phyloP scores from a whole-genome alignment of 345 rosid species.

The Erodium maritimum region DNA sequence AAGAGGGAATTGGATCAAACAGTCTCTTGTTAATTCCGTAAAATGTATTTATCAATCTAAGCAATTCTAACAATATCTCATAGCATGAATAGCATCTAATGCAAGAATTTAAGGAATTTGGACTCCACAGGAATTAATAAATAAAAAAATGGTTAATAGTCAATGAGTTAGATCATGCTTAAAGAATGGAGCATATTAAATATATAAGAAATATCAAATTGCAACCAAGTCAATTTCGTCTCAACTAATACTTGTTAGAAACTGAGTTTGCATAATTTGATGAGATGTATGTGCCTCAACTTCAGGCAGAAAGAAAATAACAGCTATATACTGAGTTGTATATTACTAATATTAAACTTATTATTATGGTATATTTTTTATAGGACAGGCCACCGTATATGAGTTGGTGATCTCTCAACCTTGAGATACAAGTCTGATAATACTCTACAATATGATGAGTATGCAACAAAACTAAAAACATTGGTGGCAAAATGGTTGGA shows the following conservation, averaged over 20 bases:
- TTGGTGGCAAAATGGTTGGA: background rate
- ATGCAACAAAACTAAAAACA: background rate
- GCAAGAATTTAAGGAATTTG: background rate
- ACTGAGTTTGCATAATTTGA: background rate
- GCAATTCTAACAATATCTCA: background rate
- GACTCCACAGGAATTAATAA: too few relatives aligned
- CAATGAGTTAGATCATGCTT: slow-evolving; percentile 7
- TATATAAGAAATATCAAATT: background rate
- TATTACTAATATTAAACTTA: too few relatives aligned
- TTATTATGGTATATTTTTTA: background rate
- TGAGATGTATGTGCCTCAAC: background rate
- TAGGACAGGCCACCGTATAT: background rate
- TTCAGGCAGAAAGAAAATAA: background rate
- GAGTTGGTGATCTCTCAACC: background rate
- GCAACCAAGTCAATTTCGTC: background rate
- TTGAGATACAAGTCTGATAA: background rate
- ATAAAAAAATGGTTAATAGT: background rate
- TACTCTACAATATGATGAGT: background rate
- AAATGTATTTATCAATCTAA: background rate
- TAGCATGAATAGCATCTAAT: background rate
- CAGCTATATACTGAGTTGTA: background rate
- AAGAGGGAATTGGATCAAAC: background rate
- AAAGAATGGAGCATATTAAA: background rate
- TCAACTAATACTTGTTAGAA: background rate
- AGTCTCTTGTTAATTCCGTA: background rate